Base-by-base conservation (phyloP, 345 rosid genomes). In the Raphanus raphanistrum region DNA sequence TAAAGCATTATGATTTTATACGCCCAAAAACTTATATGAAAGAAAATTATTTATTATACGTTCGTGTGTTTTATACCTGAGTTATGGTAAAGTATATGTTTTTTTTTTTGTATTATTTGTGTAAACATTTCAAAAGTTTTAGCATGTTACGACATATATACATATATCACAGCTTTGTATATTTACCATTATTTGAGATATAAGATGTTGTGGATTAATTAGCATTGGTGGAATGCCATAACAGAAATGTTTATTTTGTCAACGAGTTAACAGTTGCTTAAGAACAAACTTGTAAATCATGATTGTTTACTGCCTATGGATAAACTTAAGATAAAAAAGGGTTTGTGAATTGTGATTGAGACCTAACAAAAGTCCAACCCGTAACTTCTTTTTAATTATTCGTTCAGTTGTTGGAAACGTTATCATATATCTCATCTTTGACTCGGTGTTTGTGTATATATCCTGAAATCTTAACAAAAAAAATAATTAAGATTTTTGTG, bases 321-420 rank as follows among this genome's bases (percentile, higher is more conserved):
- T 69, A 50, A 6, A n/a, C 8, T 12, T 43, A 11, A 43, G 50
- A 43, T 38, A 16, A 8, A 45, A 76, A 11, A 4, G 8, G 48
- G 1, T 76, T 68, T 61, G 12, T 55, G 52, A 45, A 45, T 4
- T 48, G 17, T 48, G 77, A 78, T n/a, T 45, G 68, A 78, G 81
- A 72, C 78, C 28, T 60, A 38, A 21, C 15, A 63, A 75, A 70
- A 32, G 76, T 80, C 79, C 54, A 74, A 64, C 33, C 25, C 41
- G 55, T 32, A 26, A 69, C 15, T 69, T 43, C 36, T 32, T 27
- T 73, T 61, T 6, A 52, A 6, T 52, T 52, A 52, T 52, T 68
- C 27, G 58, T 63, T 35, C 11, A 52, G 41, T 29, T 21, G 36
- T 70, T 77, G 38, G 27, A 70, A 71, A 79, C 79, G 76, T 63